These are phyloP conservation scores for Ottelia alismoides DNA, from an alignment of 106 monocot species.

Conservation along the genomic window DNA sequence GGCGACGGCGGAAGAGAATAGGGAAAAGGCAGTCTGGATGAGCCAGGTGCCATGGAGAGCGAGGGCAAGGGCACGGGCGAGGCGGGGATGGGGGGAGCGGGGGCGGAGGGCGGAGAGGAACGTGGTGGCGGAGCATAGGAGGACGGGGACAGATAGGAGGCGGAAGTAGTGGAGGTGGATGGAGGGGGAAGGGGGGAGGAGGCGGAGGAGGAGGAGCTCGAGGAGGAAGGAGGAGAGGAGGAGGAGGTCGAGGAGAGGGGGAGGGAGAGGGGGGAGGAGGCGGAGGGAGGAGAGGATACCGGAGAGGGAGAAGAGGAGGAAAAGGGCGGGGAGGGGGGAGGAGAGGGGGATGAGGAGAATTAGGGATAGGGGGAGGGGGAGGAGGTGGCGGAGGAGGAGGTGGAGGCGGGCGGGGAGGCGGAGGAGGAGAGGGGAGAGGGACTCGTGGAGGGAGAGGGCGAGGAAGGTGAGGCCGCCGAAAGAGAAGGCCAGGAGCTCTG, in stretches of 20 bases:
- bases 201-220: conserved; percentile 41
- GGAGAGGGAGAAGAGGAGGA: conserved; percentile 19
- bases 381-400: conserved; percentile 24
- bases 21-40: conserved; percentile 83
- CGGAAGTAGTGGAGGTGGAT: conserved; percentile 74
- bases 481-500: conserved; percentile 15
- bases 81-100: conserved; percentile 20
- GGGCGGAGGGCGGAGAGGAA: conserved; percentile 29
- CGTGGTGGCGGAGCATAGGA: conserved; percentile 35
- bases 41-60: conserved; percentile 87
- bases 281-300: conserved; percentile 1
- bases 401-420: conserved; percentile 5
- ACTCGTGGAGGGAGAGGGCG: conserved; percentile 13
- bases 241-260: conserved; percentile 40
- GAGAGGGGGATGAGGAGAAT: conserved; percentile 17
- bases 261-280: conserved; percentile 31
- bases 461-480: conserved; percentile 15
- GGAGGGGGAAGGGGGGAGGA: conserved; percentile 16
- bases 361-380: conserved; percentile 12
- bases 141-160: conserved; percentile 53
- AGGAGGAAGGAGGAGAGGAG: conserved; percentile 36
- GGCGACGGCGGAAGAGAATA: conserved; percentile 68
- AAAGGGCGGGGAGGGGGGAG: conserved; percentile 19
- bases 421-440: conserved; percentile 10
- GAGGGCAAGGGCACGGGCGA: conserved; percentile 54